Percentiles rank a stretch among this genome's conserved stretches.
Conservation (phyloP, 129 eudicot genomes). For the Glebionis coronaria region DNA sequence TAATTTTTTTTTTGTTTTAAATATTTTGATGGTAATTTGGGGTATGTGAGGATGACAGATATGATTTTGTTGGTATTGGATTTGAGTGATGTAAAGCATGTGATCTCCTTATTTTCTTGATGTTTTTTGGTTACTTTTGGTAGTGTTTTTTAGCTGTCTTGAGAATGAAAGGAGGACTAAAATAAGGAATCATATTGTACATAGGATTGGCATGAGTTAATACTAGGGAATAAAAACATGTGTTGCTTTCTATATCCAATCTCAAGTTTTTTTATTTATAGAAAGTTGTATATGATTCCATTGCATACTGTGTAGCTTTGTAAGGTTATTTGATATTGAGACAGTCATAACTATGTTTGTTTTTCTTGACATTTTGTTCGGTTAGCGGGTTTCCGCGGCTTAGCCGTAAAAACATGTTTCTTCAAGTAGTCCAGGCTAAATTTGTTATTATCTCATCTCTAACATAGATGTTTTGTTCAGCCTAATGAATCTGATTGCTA, state of each 20-base stretch:
- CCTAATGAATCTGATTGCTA: background rate
- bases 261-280: background rate
- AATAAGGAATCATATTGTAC: background rate
- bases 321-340: too few relatives aligned
- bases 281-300: background rate
- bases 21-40: background rate
- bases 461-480: background rate
- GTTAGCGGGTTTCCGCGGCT: too few relatives aligned
- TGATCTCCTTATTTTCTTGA: slow-evolving; percentile 5
- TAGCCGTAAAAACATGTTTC: too few relatives aligned
- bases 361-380: too few relatives aligned
- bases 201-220: background rate
- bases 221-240: background rate
- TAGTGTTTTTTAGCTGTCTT: slow-evolving; percentile 22
- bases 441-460: background rate
- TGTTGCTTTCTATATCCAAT: background rate
- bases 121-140: background rate
- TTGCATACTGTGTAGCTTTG: too few relatives aligned
- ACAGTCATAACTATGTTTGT: too few relatives aligned
- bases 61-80: slow-evolving; percentile 26
- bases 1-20: background rate
- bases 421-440: too few relatives aligned
- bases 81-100: slow-evolving; percentile 27
- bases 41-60: background rate
- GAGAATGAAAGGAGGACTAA: slow-evolving; percentile 3